Evolutionary conservation across 148 eudicot species (phyloP), one percentile per base, ranked within the genome.

Genomic region (Vaccinium myrtillus): DNA sequence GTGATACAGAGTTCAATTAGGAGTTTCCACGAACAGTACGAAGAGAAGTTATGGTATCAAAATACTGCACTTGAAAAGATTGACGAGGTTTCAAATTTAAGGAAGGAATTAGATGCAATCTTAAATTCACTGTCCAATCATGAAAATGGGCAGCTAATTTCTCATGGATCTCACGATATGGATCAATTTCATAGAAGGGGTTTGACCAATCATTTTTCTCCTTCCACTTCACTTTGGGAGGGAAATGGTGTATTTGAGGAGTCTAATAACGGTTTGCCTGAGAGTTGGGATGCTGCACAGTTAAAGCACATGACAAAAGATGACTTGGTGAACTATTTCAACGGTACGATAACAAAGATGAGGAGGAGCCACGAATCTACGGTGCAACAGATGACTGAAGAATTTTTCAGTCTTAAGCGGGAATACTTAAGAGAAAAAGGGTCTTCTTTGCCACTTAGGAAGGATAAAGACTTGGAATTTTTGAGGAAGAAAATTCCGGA

Each of bases 331-430:
- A 69, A 75, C 69, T 49, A 90, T 85, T 91, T 93, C 80, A 92
- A 85, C 83, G 77, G 46, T 49, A 87, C 82, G 75, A 90, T 95
- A 36, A 88, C 86, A 76, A 83, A 86, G 81, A 86, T 93, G 91
- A 97, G 87, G 87, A 91, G 99, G 81, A 91, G 88, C 32, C 96
- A 97, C 81, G 99, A 94, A 85, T 91, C 94, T 39, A 84, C 73
- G 53, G 86, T 95, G 75, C 94, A 90, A 25, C n/a, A 85, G 79
- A 81, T 86, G 90, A 93, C 98, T 1, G 98, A 94, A 70, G 91
- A 92, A 19, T 88, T 83, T 87, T 93, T 87, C 85, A 69, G 79
- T 30, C 88, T 94, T 27, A 97, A 87, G 88, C 90, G 98, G 50
- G 95, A 96, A 32, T 90, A 83, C 83, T 79, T 93, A 15, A 96